Conservation (phyloP, 768 basidiomycete genomes). For the Dentipellis sp. region DNA sequence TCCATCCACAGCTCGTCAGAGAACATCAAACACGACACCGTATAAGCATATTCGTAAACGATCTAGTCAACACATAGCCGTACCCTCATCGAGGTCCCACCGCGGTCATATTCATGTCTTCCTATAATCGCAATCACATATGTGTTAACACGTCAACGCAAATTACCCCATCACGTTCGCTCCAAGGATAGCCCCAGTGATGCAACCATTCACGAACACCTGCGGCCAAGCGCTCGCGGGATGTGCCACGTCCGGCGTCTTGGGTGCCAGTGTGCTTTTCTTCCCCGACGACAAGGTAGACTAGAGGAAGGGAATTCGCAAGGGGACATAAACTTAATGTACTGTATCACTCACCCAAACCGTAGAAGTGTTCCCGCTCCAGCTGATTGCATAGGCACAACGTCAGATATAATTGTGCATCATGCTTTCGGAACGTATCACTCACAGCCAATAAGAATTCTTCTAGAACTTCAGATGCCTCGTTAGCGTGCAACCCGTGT, state of each 20-base stretch:
- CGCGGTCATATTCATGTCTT: conserved; percentile 8
- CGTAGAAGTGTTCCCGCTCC: conserved; percentile 82
- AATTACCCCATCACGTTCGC: conserved; percentile 82
- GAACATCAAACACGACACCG: neutral
- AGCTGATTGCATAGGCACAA: conserved; percentile 34
- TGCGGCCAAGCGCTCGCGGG: conserved; percentile 73
- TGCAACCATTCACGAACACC: conserved; percentile 89
- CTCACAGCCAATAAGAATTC: conserved; percentile 81
- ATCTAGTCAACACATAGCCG: neutral
- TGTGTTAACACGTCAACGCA: conserved; percentile 85
- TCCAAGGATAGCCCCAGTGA: conserved; percentile 95
- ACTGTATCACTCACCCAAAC: conserved; percentile 48
- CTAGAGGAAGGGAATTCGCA: conserved; percentile 25
- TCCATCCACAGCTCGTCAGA: neutral
- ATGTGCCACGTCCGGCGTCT: conserved; percentile 71
- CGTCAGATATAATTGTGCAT: neutral
- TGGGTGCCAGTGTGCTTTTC: conserved; percentile 95
- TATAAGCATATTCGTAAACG: neutral
- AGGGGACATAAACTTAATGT: neutral
- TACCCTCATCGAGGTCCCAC: neutral
- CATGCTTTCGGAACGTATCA: conserved; percentile 11
- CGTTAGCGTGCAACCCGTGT: conserved; percentile 90
- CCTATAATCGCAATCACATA: conserved; percentile 15
- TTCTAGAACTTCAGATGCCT: conserved; percentile 86
- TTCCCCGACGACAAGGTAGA: conserved; percentile 88